Base-by-base conservation (phyloP, 2,329 filamentous ascomycete genomes). In the Ceratocystis huliohia region DNA sequence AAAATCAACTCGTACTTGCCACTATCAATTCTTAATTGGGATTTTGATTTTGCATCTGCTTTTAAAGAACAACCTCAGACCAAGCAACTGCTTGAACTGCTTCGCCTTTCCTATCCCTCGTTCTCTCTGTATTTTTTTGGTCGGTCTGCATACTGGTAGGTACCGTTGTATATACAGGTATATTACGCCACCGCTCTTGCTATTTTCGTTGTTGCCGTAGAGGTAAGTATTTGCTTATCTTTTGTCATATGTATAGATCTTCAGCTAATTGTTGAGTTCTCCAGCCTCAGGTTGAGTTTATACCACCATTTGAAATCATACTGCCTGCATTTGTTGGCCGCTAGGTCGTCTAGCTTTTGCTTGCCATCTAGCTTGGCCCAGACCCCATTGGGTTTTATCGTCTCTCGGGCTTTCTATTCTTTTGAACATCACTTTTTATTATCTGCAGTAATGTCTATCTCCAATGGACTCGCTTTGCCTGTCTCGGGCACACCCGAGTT, bases 391-490 rank as follows among this genome's bases (percentile, higher is more conserved):
- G n/a, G n/a, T 6, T 4, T 25, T 20, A 13, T 53, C 17, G 25
- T 30, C 53, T 17, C n/a, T 57, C 53, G 25, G 1, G 15, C 13
- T 57, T 30, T 57, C 48, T 53, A 25, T 25, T 33, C 30, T 7
- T 33, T 57, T 57, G 10, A 15, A 41, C 37, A 15, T 41, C 37
- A 3, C 37, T 41, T 41, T 15, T 41, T 15, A 15, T 41, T 13
- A 41, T 41, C 10, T 41, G 8, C 48, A 3, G 13, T 10, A 56
- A 64, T 64, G 62, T 65, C 46, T 67, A 65, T 67, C 68, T 63
- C 62, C 61, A 68, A 68, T 44, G 65, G 68, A 5, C 70, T 71
- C 63, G 68, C 68, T 65, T 70, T 76, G 41, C 74, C 74, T 62
- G 46, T 41, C 13, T 61, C 59, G 7, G 59, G 65, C 3, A 28